A percentile compares a stretch with the other conserved stretches of the same genome.
Evolutionary conservation across 305 asterid species (phyloP).

Genomic region (Fraxinus xanthoxyloides): DNA sequence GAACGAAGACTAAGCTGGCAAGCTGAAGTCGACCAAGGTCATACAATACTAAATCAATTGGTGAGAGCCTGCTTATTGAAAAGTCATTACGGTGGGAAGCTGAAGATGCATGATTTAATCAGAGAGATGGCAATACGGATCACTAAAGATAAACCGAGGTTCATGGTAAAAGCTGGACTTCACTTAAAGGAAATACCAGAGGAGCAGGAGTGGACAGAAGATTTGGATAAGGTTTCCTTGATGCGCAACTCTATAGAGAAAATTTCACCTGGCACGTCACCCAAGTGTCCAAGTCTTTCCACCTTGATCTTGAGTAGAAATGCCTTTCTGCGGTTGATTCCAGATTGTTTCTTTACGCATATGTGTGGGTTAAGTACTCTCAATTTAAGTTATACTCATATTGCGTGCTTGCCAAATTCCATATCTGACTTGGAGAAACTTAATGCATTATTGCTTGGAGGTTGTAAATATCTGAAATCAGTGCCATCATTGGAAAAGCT

Average conservation of each 20-base stretch:
- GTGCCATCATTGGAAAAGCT: slow-evolving; percentile 8
- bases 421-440: neutral
- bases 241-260: rapidly evolving
- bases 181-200: neutral
- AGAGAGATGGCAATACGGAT: slow-evolving; percentile 22
- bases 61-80: neutral
- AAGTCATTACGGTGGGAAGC: too few species aligned
- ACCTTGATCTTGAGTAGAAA: neutral
- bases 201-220: slow-evolving; percentile 12
- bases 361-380: neutral
- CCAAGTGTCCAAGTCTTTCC: neutral
- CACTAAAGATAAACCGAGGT: neutral
- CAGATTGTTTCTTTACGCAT: neutral
- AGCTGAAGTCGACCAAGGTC: slow-evolving; percentile 17
- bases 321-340: neutral
- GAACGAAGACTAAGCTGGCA: neutral
- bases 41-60: slow-evolving; percentile 17
- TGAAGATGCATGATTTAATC: slow-evolving; percentile 31
- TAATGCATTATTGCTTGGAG: neutral
- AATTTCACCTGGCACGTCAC: neutral
- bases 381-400: neutral
- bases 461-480: neutral
- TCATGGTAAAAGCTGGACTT: slow-evolving; percentile 17
- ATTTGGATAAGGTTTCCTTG: neutral
- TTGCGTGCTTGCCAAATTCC: neutral